Percentiles rank a stretch among this genome's conserved stretches.
These are phyloP conservation scores for Cladosporium sp. DNA, from an alignment of 2,329 filamentous ascomycete genomes.

Conservation along the genomic window DNA sequence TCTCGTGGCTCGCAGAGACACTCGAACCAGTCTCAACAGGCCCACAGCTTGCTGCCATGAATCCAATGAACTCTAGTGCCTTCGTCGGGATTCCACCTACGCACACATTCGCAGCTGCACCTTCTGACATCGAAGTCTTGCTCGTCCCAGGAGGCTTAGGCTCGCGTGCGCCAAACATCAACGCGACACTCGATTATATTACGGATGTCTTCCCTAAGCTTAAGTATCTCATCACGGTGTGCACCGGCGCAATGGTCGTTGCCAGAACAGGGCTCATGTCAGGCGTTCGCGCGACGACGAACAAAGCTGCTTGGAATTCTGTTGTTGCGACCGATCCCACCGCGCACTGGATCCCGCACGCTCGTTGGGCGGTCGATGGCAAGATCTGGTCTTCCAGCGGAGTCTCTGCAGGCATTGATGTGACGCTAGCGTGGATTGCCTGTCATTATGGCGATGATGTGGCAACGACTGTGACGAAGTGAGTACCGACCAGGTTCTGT, in stretches of 20 bases:
- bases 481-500: background rate
- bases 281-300: constrained; percentile 60
- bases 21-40: constrained; percentile 33
- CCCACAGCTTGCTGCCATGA: constrained; percentile 10
- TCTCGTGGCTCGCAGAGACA: constrained; percentile 32
- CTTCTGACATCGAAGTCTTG: constrained; percentile 54
- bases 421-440: constrained; percentile 54
- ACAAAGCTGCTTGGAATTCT: constrained; percentile 55
- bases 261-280: constrained; percentile 59
- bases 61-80: constrained; percentile 23
- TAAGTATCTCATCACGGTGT: constrained; percentile 59
- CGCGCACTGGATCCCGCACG: constrained; percentile 58
- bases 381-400: constrained; percentile 65
- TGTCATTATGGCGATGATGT: constrained; percentile 51
- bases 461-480: constrained; percentile 46
- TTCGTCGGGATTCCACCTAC: constrained; percentile 43
- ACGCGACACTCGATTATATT: constrained; percentile 23
- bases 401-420: constrained; percentile 60
- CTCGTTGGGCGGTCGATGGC: constrained; percentile 62
- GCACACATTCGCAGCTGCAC: constrained; percentile 51
- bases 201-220: constrained; percentile 44
- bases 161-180: constrained; percentile 38
- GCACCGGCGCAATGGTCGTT: constrained; percentile 59
- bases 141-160: constrained; percentile 63
- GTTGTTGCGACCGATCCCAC: constrained; percentile 46